Evolutionary conservation across 495 filamentous ascomycete genomes (phyloP).

Genomic region (Jackrogersella minutella): DNA sequence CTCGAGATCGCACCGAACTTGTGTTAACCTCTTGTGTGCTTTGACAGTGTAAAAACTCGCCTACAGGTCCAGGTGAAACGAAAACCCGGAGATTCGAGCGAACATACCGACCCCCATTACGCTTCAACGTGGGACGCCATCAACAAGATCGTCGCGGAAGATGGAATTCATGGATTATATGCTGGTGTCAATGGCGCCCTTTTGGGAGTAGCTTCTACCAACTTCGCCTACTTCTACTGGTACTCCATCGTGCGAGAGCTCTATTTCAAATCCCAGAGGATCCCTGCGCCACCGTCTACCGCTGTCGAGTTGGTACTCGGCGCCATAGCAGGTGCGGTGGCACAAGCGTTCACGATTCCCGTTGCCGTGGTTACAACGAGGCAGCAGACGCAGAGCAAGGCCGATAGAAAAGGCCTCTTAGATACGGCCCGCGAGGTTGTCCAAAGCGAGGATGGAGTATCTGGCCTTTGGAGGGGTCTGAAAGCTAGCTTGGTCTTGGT

Average conservation of each 20-base stretch:
- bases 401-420: slow-evolving; percentile 83
- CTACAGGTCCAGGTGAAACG: slow-evolving; percentile 94
- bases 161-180: slow-evolving; percentile 85
- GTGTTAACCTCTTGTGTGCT: slow-evolving; percentile 23
- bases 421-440: slow-evolving; percentile 91
- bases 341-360: slow-evolving; percentile 95
- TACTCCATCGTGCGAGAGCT: slow-evolving; percentile 87
- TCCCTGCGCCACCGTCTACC: slow-evolving; percentile 76
- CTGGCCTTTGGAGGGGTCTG: slow-evolving; percentile 90
- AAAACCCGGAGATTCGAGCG: slow-evolving; percentile 53
- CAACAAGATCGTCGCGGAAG: slow-evolving; percentile 80
- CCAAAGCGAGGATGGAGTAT: slow-evolving; percentile 86
- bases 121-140: slow-evolving; percentile 87
- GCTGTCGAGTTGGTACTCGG: slow-evolving; percentile 86
- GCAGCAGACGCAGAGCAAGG: slow-evolving; percentile 89
- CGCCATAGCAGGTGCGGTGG: slow-evolving; percentile 86
- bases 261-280: slow-evolving; percentile 73
- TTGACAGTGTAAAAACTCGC: slow-evolving; percentile 86
- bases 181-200: slow-evolving; percentile 86
- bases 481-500: slow-evolving; percentile 97
- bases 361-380: slow-evolving; percentile 94
- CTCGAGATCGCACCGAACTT: not conserved
- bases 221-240: slow-evolving; percentile 99
- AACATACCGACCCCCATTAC: slow-evolving; percentile 72
- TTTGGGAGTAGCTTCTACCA: slow-evolving; percentile 92